A percentile compares a stretch with the other conserved stretches of the same genome.
Conservation (phyloP, 1,284 basidiomycete genomes). For the Apiotrichum veenhuisii region DNA sequence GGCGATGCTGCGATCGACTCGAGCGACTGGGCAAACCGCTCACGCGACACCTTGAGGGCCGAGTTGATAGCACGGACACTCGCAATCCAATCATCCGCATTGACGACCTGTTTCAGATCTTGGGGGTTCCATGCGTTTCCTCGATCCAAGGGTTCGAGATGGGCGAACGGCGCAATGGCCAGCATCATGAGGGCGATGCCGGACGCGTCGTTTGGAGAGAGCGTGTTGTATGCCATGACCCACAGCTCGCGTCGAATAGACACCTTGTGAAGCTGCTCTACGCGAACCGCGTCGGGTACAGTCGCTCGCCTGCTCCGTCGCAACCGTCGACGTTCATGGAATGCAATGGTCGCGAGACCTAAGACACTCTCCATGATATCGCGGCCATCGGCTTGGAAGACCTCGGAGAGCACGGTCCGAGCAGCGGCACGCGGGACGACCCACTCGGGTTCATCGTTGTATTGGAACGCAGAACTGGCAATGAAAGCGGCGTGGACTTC, state of each 20-base stretch:
- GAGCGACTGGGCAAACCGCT: slow-evolving; percentile 61
- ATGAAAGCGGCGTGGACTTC: slow-evolving; percentile 53
- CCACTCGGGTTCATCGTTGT: slow-evolving; percentile 20
- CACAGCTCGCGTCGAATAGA: slow-evolving; percentile 61
- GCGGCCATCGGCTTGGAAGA: slow-evolving; percentile 45
- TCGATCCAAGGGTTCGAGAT: slow-evolving; percentile 60
- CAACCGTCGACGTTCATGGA: slow-evolving; percentile 26
- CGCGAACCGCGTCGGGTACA: slow-evolving; percentile 20
- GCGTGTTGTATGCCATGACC: slow-evolving; percentile 60
- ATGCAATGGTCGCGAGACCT: slow-evolving; percentile 30
- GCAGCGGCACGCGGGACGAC: slow-evolving; percentile 34
- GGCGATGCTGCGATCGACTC: slow-evolving; percentile 60
- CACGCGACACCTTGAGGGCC: slow-evolving; percentile 57
- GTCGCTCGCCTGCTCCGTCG: slow-evolving; percentile 11
- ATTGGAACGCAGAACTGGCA: slow-evolving; percentile 59
- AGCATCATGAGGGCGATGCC: slow-evolving; percentile 60
- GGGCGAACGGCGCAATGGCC: slow-evolving; percentile 59
- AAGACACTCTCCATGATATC: slow-evolving; percentile 35
- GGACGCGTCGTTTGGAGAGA: slow-evolving; percentile 59
- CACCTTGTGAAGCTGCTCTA: slow-evolving; percentile 29
- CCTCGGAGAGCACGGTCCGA: slow-evolving; percentile 41
- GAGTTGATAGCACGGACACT: slow-evolving; percentile 56
- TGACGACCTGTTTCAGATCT: slow-evolving; percentile 36
- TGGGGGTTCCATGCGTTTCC: slow-evolving; percentile 40
- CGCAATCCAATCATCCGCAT: slow-evolving; percentile 40